Conservation (phyloP, 2,329 filamentous ascomycete genomes). For the Aspergillus sp. region DNA sequence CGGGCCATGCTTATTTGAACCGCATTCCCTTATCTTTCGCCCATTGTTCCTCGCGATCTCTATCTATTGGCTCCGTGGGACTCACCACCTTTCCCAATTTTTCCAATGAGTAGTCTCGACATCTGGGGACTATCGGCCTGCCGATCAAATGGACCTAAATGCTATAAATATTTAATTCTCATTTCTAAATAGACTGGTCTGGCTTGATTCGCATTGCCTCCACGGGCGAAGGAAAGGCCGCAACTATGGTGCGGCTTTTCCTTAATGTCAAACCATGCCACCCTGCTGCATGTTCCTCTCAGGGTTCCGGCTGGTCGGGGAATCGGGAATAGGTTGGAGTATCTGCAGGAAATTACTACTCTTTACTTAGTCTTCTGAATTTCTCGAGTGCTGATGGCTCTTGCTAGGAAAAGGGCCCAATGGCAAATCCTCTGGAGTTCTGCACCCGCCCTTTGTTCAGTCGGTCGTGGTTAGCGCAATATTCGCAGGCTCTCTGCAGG, state of each 20-base stretch:
- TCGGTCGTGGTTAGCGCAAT: slow-evolving; percentile 16
- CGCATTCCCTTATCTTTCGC: neutral
- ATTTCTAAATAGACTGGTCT: neutral
- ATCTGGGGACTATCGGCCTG: neutral
- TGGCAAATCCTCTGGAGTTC: slow-evolving; percentile 17
- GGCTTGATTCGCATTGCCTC: slow-evolving; percentile 9
- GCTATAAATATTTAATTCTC: neutral
- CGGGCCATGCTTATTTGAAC: slow-evolving; percentile 32
- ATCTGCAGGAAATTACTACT: slow-evolving; percentile 18
- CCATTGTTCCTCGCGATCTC: neutral
- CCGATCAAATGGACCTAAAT: slow-evolving; percentile 4
- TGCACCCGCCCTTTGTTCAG: slow-evolving; percentile 8
- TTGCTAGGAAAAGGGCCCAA: slow-evolving; percentile 11
- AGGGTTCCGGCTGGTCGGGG: slow-evolving; percentile 26
- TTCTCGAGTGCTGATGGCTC: slow-evolving; percentile 14
- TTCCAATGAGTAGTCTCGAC: neutral
- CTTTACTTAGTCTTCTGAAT: neutral
- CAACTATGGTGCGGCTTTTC: slow-evolving; percentile 13
- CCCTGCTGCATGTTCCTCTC: slow-evolving; percentile 17
- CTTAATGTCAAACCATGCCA: slow-evolving; percentile 17
- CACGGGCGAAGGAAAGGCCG: slow-evolving; percentile 6
- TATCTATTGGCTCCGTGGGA: neutral
- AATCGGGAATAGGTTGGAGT: slow-evolving; percentile 20
- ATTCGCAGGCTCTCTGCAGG: slow-evolving; percentile 28
- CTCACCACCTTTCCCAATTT: neutral